These are phyloP conservation scores for Hyphopichia fennica DNA, from an alignment of 1,139 yeast species.

Conservation along the genomic window DNA sequence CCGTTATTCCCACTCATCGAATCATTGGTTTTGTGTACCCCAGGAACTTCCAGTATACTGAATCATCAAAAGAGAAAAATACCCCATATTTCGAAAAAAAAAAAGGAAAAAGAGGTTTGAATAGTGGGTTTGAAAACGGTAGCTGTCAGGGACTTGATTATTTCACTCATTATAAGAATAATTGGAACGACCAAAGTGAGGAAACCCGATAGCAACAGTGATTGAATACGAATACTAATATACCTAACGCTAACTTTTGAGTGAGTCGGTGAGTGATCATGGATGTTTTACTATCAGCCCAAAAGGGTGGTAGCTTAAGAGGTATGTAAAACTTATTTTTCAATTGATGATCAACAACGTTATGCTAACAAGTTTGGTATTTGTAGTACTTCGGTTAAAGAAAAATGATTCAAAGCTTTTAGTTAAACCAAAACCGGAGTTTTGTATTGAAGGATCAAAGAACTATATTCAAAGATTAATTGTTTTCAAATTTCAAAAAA, in stretches of 20 bases:
- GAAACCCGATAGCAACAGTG: too few species aligned
- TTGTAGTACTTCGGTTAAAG: slow-evolving; percentile 13
- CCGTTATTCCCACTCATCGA: too few species aligned
- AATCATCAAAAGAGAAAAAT: too few species aligned
- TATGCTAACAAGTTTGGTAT: slow-evolving; percentile 9
- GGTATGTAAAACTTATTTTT: slow-evolving; percentile 17
- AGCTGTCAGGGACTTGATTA: neutral
- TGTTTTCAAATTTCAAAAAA: slow-evolving; percentile 19
- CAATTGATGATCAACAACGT: neutral
- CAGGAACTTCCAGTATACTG: too few species aligned
- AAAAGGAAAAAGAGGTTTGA: too few species aligned
- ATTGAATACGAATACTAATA: neutral
- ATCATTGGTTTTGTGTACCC: too few species aligned
- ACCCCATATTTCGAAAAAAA: neutral
- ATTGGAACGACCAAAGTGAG: too few species aligned
- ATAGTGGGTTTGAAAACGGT: neutral
- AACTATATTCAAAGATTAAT: slow-evolving; percentile 21
- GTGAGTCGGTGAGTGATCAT: slow-evolving; percentile 1
- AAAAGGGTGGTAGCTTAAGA: slow-evolving; percentile 20
- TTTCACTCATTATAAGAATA: too few species aligned
- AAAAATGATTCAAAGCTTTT: slow-evolving; percentile 6
- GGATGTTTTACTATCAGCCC: slow-evolving; percentile 22
- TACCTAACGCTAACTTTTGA: neutral
- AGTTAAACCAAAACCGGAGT: slow-evolving; percentile 18
- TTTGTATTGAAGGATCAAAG: slow-evolving; percentile 16